These are phyloP conservation scores for Clonostachys rosea DNA, from an alignment of 2,329 filamentous ascomycete genomes.

Conservation along the genomic window DNA sequence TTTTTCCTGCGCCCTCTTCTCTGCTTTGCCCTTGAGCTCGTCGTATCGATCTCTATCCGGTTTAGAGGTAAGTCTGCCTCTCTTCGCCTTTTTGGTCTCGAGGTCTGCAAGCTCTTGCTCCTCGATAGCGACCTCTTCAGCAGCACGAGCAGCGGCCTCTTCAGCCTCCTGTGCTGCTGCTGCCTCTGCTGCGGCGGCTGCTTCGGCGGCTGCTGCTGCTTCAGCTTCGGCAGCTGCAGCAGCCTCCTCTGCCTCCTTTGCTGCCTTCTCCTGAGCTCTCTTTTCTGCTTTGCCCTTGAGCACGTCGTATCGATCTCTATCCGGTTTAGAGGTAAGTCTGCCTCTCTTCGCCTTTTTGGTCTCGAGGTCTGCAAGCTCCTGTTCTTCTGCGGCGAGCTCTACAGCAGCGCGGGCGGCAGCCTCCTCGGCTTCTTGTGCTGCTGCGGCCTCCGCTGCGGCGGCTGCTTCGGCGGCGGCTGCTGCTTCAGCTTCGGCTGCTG, in stretches of 20 bases:
- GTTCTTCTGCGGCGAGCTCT: conserved; percentile 10
- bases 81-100: conserved; percentile 21
- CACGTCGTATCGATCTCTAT: conserved; percentile 16
- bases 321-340: conserved; percentile 10
- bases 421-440: background rate
- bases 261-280: conserved; percentile 9
- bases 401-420: conserved; percentile 6
- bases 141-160: conserved; percentile 8
- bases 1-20: conserved; percentile 1
- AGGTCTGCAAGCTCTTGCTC: conserved; percentile 15
- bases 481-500: conserved; percentile 4
- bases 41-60: conserved; percentile 17
- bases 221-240: conserved; percentile 14
- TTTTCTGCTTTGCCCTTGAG: conserved; percentile 11
- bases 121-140: conserved; percentile 10
- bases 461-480: background rate
- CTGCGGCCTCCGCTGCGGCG: conserved; percentile 12
- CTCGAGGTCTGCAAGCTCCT: conserved; percentile 12
- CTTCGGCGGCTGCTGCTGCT: conserved; percentile 12
- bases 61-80: conserved; percentile 8
- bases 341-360: conserved; percentile 20
- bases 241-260: conserved; percentile 19
- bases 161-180: conserved; percentile 3
- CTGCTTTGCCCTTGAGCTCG: background rate
- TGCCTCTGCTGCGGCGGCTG: conserved; percentile 9